Base-by-base conservation (phyloP, 2,329 filamentous ascomycete species). In the Cladosporium sp. region DNA sequence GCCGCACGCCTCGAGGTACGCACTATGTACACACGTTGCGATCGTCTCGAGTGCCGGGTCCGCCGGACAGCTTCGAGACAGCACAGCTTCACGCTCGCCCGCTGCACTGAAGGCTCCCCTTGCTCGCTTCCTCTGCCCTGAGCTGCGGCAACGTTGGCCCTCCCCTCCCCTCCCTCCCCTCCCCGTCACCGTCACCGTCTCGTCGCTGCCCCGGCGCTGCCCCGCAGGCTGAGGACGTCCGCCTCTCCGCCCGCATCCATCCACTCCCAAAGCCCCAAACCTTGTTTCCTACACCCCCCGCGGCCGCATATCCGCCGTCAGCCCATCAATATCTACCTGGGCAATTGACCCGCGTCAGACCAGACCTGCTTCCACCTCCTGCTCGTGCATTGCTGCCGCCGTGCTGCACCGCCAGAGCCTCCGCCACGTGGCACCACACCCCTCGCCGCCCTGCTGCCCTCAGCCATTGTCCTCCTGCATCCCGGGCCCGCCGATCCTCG, bases 381-480 rank as follows among this genome's bases (percentile, higher is more conserved):
- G 13, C n/a, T 14, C 13, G 10, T 35, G 34, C 34, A n/a, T n/a
- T 35, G 34, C 34, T n/a, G 34, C 34, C 9, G 34, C 34, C 6
- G 7, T 35, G 34, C 34, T 4, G 4, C 4, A 11, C 34, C 34
- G 10, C 34, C n/a, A 11, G n/a, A 22, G 18, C 35, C 35, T 22
- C 32, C 28, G 35, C 46, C 46, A 49, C 46, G 32, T 41, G 46
- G 46, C 46, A 49, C 40, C 28, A 31, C 18, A 33, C 22, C 34
- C 18, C 33, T 22, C n/a, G 44, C 44, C 33, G 33, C n/a, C 35
- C 31, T 42, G 9, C 46, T 40, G 19, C 22, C 33, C 10, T 38
- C 35, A 13, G n/a, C 35, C 13, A 13, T 38, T 38, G 16, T 28
- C 35, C 34, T 38, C 35, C 35, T 38, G 35, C 35, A 38, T 14